Evolutionary conservation across 1,284 basidiomycete species (phyloP).

Genomic region (Pseudozyma sp.): DNA sequence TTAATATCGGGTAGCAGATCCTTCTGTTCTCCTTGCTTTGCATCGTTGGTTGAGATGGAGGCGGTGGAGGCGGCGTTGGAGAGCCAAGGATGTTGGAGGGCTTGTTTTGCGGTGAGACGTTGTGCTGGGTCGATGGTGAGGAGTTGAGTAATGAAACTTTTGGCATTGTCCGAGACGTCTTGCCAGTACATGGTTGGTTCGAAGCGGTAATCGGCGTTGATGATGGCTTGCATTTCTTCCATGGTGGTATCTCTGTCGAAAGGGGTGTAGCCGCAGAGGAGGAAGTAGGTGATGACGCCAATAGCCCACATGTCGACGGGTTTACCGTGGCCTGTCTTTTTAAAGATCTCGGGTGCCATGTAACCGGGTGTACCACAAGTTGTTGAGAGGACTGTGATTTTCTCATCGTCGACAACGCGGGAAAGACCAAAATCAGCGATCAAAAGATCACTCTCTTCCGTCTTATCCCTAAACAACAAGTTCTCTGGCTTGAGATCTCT

Average conservation of each 20-base stretch:
- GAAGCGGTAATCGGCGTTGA: slow-evolving; percentile 65
- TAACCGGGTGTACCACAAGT: slow-evolving; percentile 94
- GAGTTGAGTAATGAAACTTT: slow-evolving; percentile 64
- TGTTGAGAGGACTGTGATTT: slow-evolving; percentile 88
- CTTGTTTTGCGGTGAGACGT: slow-evolving; percentile 60
- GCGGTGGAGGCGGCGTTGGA: slow-evolving; percentile 15
- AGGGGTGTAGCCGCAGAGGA: slow-evolving; percentile 68
- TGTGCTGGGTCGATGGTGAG: slow-evolving; percentile 61
- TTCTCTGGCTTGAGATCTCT: slow-evolving; percentile 98
- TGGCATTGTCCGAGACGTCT: slow-evolving; percentile 60
- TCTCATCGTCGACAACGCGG: slow-evolving; percentile 88
- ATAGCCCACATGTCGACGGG: slow-evolving; percentile 85
- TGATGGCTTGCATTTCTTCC: slow-evolving; percentile 68
- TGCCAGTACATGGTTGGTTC: slow-evolving; percentile 65
- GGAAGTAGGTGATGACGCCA: slow-evolving; percentile 68
- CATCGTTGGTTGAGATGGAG: background rate
- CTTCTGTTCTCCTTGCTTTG: slow-evolving; percentile 34
- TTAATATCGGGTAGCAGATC: slow-evolving; percentile 68
- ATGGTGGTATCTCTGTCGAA: slow-evolving; percentile 67
- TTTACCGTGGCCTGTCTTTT: slow-evolving; percentile 89
- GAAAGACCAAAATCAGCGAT: slow-evolving; percentile 95
- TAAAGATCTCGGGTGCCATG: slow-evolving; percentile 99
- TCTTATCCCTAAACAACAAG: slow-evolving; percentile 88
- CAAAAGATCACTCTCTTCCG: slow-evolving; percentile 93
- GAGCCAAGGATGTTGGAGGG: slow-evolving; percentile 64